Base-by-base conservation (phyloP, 2,329 filamentous ascomycete genomes). In the Trichophyton benhamiae region DNA sequence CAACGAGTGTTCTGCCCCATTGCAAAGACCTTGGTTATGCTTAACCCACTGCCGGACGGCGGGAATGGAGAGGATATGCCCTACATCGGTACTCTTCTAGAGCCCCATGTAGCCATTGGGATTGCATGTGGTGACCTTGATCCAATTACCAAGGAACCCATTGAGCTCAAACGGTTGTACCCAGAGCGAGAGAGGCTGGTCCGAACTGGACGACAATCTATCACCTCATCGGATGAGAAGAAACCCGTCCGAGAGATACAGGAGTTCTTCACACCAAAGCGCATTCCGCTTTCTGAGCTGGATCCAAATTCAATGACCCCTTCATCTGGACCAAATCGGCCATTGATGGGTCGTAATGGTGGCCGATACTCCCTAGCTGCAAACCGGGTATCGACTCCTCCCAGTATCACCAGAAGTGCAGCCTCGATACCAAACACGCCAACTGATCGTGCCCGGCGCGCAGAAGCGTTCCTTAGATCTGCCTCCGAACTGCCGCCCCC, bases 1-100 rank as follows among this genome's bases (percentile, higher is more conserved):
- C 94, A 96, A 76, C 88, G 94, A 75, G 92, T 97, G 2, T 99
- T 89, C 72, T 97, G 92, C 71, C 91, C 92, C 0, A 77, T 80
- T 42, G 80, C 82, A 48, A 80, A 86, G 62, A 77, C 84, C 64
- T 75, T 97, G 52, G 88, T 96, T 46, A 85, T 90, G 63, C 79
- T 96, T 62, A 94, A 85, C 0, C 79, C 84, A 13, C 81, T 87
- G 0, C 82, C 84, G 0, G 76, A 81, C 4, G 83, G 83, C 3
- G 72, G 90, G 22, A 82, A 85, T 25, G 77, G 86, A 0, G 82
- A 85, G 8, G 82, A 87, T 48, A 86, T 96, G 80, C 82, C 87
- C 0, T 97, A 87, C 68, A 89, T 99, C 65, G 95, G 94, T 33
- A 78, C 81, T 20, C 80, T 84, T 66, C 82, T 95, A 52, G 84